Conservation (phyloP, 129 eudicot genomes). For the Smallanthus sonchifolius region DNA sequence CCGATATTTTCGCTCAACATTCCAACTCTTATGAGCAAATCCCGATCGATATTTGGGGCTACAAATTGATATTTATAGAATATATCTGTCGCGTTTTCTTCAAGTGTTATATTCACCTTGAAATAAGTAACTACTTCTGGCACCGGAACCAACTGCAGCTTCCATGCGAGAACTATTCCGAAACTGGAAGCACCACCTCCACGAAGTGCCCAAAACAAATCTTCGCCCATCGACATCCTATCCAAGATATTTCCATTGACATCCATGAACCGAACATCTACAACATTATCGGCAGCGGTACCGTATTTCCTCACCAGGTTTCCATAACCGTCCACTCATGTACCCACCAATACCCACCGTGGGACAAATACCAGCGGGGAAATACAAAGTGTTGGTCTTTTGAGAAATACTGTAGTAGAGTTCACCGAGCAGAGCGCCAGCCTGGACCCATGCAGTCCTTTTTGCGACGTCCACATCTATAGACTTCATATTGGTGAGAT, state of each 20-base stretch:
- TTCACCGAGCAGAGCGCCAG: slow-evolving; percentile 26
- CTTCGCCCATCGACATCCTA: not conserved
- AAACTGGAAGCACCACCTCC: too few species aligned
- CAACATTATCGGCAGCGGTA: slow-evolving; percentile 13
- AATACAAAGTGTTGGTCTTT: slow-evolving; percentile 14
- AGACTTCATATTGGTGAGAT: slow-evolving; percentile 5
- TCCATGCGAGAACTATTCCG: too few species aligned
- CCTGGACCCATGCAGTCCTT: slow-evolving; percentile 18
- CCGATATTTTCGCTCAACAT: too few species aligned
- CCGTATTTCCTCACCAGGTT: slow-evolving; percentile 22
- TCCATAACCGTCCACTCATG: slow-evolving; percentile 24
- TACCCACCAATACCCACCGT: slow-evolving; percentile 27
- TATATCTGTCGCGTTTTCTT: too few species aligned
- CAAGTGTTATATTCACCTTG: too few species aligned
- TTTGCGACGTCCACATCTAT: slow-evolving; percentile 5
- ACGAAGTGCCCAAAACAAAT: too few species aligned
- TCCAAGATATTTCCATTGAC: slow-evolving; percentile 9
- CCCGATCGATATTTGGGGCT: too few species aligned
- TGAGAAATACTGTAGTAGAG: slow-evolving; percentile 19
- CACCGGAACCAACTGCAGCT: too few species aligned
- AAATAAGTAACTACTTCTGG: too few species aligned
- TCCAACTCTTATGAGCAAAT: too few species aligned
- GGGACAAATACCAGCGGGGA: slow-evolving; percentile 21
- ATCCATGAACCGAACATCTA: slow-evolving; percentile 19
- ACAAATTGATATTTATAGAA: too few species aligned